Evolutionary conservation across 345 rosid species (phyloP), one percentile per base, ranked within the genome.

Genomic region (Salix dunnii): DNA sequence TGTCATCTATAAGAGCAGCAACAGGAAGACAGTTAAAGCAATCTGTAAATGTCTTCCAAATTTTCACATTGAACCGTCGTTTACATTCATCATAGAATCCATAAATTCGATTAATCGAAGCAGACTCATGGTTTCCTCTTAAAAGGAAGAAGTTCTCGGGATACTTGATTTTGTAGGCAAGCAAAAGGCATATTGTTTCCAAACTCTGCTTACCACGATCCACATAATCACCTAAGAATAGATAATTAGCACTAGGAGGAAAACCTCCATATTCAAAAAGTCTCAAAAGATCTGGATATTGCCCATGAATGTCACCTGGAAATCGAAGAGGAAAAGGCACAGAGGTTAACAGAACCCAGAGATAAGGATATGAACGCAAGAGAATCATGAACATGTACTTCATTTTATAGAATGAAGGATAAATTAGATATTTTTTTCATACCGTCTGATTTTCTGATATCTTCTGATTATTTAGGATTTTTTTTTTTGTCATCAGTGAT

Each of bases 161-260:
- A 81, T 89, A 91, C 80, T 93, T 93, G 75, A 91, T 90, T 77
- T 93, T 91, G 84, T 93, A 93, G 65, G 98, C 94, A 82, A 93
- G 88, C 82, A 93, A 82, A 81, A 94, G 91, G 84, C 98, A 94
- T 78, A 94, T 91, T 63, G 98, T 92, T 83, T 94, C 98, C 84
- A 94, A 83, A 87, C 98, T 92, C 80, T 92, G 98, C 88, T 94
- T 94, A 79, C 98, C 98, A 72, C 97, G 97, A 79, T 94, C 98
- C n/a, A 94, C 97, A 76, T 94, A 94, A 77, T 94, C 98, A 68
- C 97, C 97, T 35, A 94, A 80, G 84, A 94, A 94, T 78, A 94
- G 83, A 79, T 94, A 94, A 83, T 94, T 94, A 60, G 94, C 91
- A 68, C 75, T 83, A 0, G 98, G 98, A 83, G 98, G 98, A 73